Evolutionary conservation across 495 filamentous ascomycete genomes (phyloP).

Genomic region (Chaetomium cochliodes): DNA sequence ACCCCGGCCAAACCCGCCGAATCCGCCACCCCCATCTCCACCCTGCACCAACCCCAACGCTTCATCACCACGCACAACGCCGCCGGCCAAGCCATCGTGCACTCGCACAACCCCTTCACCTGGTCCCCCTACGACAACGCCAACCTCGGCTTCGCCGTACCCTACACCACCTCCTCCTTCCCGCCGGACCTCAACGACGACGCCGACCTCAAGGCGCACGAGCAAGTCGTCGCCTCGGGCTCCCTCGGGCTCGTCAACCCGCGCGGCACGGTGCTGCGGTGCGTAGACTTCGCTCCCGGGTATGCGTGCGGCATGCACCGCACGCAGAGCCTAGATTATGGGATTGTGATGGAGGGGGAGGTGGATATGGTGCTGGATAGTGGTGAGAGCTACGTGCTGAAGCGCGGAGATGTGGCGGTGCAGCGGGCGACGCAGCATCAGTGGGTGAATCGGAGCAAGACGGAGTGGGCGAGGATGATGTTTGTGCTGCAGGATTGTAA

Average conservation of each 20-base stretch:
- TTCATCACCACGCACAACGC: conserved; percentile 44
- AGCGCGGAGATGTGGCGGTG: conserved; percentile 61
- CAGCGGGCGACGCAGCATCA: conserved; percentile 69
- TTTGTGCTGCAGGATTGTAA: conserved; percentile 57
- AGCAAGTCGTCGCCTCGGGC: conserved; percentile 33
- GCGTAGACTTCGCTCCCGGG: conserved; percentile 60
- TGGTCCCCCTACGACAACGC: conserved; percentile 35
- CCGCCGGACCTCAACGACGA: conserved; percentile 53
- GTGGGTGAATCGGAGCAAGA: conserved; percentile 59
- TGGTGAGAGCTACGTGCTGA: conserved; percentile 52
- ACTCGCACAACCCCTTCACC: conserved; percentile 32
- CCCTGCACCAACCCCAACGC: conserved; percentile 40
- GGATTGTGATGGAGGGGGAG: conserved; percentile 71
- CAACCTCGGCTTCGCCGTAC: conserved; percentile 37
- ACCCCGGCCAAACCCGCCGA: not conserved
- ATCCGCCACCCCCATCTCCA: conserved; percentile 25
- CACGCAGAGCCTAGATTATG: conserved; percentile 72
- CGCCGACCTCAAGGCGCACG: conserved; percentile 50
- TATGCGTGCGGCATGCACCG: conserved; percentile 63
- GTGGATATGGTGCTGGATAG: conserved; percentile 63
- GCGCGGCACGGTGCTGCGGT: conserved; percentile 57
- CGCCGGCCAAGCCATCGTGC: conserved; percentile 41
- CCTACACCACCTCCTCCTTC: conserved; percentile 56
- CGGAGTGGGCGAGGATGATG: conserved; percentile 57
- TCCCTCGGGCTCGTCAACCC: conserved; percentile 48